phyloP scores from a whole-genome alignment of 257 asterid species.

The Lavandula angustifolia region DNA sequence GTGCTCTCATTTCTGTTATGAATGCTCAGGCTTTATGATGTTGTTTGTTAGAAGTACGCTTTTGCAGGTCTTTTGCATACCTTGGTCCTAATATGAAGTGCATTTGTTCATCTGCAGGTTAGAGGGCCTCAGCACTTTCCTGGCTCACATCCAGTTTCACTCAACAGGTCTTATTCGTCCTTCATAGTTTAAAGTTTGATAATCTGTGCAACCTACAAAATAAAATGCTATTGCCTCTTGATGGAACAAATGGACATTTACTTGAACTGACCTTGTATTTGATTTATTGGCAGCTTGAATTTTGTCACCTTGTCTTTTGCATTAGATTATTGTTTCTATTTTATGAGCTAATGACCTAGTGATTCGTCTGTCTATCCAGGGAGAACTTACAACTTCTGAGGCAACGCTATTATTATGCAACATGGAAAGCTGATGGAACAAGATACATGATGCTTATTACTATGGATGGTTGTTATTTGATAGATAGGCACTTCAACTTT shows the following conservation, averaged over 20 bases:
- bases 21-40: too few relatives aligned
- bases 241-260: constrained; percentile 4
- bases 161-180: constrained; percentile 61
- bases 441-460: constrained; percentile 98
- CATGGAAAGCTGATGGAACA: constrained; percentile 99
- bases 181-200: constrained; percentile 23
- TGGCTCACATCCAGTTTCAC: constrained; percentile 98
- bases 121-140: constrained; percentile 78
- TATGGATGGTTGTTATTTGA: constrained; percentile 90
- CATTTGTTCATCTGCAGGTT: constrained; percentile 47
- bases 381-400: constrained; percentile 86
- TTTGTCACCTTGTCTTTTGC: constrained; percentile 12
- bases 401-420: constrained; percentile 93
- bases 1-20: too few relatives aligned
- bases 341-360: not conserved
- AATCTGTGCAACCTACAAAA: not conserved
- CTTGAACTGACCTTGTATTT: constrained; percentile 21
- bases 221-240: too few relatives aligned
- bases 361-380: constrained; percentile 47
- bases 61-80: constrained; percentile 5
- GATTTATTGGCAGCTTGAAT: constrained; percentile 23
- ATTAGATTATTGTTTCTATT: not conserved
- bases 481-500: constrained; percentile 84
- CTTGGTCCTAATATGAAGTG: constrained; percentile 28
- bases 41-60: constrained; percentile 5